Evolutionary conservation across 768 basidiomycete species (phyloP).

Genomic region (Rossbeevera mucosa): DNA sequence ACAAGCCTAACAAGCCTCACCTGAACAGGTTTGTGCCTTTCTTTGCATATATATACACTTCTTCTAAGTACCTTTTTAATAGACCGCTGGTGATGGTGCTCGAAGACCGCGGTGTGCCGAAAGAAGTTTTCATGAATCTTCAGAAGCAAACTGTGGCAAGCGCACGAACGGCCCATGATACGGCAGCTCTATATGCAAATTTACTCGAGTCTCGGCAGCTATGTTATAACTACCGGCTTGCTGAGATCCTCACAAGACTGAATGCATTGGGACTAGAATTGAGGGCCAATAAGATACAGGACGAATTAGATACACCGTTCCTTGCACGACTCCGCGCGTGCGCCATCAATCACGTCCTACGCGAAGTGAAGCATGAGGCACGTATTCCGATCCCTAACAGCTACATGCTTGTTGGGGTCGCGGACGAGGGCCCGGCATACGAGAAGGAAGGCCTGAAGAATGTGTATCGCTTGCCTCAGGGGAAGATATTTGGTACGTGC

Average conservation of each 20-base stretch:
- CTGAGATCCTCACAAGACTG: conserved; percentile 48
- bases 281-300: conserved; percentile 29
- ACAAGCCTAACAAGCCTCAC: conserved; percentile 55
- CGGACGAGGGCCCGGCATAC: conserved; percentile 77
- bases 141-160: conserved; percentile 56
- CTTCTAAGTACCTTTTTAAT: background rate
- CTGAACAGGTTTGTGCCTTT: conserved; percentile 64
- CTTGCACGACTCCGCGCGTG: conserved; percentile 53
- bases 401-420: conserved; percentile 71
- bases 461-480: conserved; percentile 50
- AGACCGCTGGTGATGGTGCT: conserved; percentile 76
- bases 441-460: conserved; percentile 42
- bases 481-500: conserved; percentile 62
- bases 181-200: conserved; percentile 41
- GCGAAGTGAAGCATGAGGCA: conserved; percentile 72
- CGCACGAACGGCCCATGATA: conserved; percentile 57
- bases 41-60: background rate
- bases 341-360: conserved; percentile 58
- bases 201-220: conserved; percentile 49
- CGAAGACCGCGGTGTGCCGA: conserved; percentile 66
- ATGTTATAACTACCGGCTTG: conserved; percentile 45
- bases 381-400: conserved; percentile 67
- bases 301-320: conserved; percentile 52
- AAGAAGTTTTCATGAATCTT: conserved; percentile 53
- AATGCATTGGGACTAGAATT: conserved; percentile 47